Evolutionary conservation across 75 land plant species (phyloP).

Genomic region (Chamaecyparis obtusa): DNA sequence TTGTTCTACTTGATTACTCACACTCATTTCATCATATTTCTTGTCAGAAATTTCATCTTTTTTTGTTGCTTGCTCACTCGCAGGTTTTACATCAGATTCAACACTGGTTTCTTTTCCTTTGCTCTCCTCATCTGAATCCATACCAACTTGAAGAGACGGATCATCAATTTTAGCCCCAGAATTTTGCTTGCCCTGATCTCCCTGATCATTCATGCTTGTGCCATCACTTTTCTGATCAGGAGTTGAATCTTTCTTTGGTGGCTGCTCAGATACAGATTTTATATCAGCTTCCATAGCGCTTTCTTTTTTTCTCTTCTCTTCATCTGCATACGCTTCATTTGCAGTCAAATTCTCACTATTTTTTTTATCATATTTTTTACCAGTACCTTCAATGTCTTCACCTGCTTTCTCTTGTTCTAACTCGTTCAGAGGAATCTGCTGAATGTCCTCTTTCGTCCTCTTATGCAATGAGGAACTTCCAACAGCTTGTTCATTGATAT

Average conservation of each 20-base stretch:
- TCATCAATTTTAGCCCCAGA: conserved; percentile 10
- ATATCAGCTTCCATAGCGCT: conserved; percentile 6
- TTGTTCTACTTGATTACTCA: conserved; percentile 18
- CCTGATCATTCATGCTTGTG: conserved; percentile 12
- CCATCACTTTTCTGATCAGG: conserved; percentile 24
- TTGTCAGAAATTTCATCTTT: conserved; percentile 20
- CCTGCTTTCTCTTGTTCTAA: not conserved
- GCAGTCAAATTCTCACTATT: not conserved
- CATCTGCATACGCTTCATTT: conserved; percentile 11
- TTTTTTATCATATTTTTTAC: not conserved
- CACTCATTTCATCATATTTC: conserved; percentile 31
- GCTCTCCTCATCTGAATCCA: conserved; percentile 10
- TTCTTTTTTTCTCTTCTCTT: conserved; percentile 10
- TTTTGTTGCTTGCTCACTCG: conserved; percentile 13
- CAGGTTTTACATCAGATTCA: conserved; percentile 14
- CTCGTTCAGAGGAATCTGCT: not conserved
- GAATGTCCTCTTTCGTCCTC: not conserved
- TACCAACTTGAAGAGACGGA: conserved; percentile 11
- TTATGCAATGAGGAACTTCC: not conserved
- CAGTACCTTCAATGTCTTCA: not conserved
- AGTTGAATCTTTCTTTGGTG: conserved; percentile 15
- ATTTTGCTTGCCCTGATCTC: conserved; percentile 17
- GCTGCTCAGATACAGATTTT: conserved; percentile 14
- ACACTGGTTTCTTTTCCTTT: not conserved
- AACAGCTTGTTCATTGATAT: not conserved